These are phyloP conservation scores for Bonia amplexicaulis DNA, from an alignment of 176 grass and related monocot genomes.

Conservation along the genomic window DNA sequence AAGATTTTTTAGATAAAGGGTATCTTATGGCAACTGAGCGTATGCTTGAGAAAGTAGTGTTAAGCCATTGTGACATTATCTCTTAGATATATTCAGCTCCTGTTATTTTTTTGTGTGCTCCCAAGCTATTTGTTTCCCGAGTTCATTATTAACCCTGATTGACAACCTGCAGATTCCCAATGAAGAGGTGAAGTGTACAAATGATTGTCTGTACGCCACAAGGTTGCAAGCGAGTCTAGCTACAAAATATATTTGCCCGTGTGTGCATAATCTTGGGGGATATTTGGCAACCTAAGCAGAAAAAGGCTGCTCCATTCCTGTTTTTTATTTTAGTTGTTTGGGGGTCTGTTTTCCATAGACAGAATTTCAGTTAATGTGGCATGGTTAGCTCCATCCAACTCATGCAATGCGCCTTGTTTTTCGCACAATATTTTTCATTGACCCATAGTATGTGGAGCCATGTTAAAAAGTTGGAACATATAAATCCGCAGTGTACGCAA, in stretches of 20 bases:
- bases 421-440: conserved; percentile 31
- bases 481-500: neutral
- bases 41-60: neutral
- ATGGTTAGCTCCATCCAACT: conserved; percentile 11
- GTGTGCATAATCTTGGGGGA: conserved; percentile 44
- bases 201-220: conserved; percentile 15
- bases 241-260: conserved; percentile 30
- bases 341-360: conserved; percentile 12
- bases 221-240: conserved; percentile 6
- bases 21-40: neutral
- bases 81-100: neutral
- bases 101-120: neutral
- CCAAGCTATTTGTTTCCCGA: neutral
- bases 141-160: neutral
- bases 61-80: neutral
- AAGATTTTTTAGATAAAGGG: neutral
- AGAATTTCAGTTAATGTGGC: conserved; percentile 17
- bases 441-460: conserved; percentile 22
- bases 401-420: conserved; percentile 23
- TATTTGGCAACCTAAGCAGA: conserved; percentile 17
- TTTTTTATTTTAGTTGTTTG: conserved; percentile 25
- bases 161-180: conserved; percentile 1
- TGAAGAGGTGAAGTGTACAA: conserved; percentile 38
- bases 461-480: conserved; percentile 2
- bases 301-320: conserved; percentile 16